A percentile compares a stretch with the other conserved stretches of the same genome.
Evolutionary conservation across 2,329 filamentous ascomycete genomes (phyloP).

Genomic region (Trichoderma gracile): DNA sequence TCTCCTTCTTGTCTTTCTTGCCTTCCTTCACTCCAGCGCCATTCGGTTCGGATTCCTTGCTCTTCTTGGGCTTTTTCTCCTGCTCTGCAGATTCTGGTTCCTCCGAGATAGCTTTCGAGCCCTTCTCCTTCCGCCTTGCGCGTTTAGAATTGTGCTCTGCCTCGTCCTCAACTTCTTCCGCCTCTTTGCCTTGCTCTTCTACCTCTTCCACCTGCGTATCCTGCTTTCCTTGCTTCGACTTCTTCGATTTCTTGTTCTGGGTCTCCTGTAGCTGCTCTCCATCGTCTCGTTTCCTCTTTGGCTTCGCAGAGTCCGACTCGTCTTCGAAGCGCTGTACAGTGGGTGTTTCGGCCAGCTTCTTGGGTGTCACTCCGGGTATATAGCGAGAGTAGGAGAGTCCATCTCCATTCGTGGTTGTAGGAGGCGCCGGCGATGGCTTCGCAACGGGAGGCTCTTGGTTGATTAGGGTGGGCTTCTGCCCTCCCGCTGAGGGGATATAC

Average conservation of each 20-base stretch:
- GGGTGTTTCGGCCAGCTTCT: constrained; percentile 18
- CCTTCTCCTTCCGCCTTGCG: constrained; percentile 31
- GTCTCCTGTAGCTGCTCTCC: constrained; percentile 34
- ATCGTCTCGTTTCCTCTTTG: constrained; percentile 43
- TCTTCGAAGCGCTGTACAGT: constrained; percentile 36
- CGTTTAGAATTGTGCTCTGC: background rate
- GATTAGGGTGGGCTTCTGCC: constrained; percentile 25
- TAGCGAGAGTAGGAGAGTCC: constrained; percentile 45
- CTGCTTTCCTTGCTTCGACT: constrained; percentile 27
- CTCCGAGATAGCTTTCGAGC: constrained; percentile 30
- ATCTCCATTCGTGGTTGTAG: constrained; percentile 26
- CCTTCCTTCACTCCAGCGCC: constrained; percentile 31
- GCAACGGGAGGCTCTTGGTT: constrained; percentile 13
- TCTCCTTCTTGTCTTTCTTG: constrained; percentile 40
- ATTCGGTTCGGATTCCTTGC: constrained; percentile 36
- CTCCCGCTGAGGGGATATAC: constrained; percentile 44
- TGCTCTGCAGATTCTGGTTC: background rate
- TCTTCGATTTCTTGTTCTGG: constrained; percentile 41
- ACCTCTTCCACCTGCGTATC: constrained; percentile 6
- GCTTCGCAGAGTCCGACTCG: constrained; percentile 31
- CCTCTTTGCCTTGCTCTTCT: constrained; percentile 25
- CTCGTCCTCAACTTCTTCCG: constrained; percentile 31
- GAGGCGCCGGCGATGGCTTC: constrained; percentile 8
- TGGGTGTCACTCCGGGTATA: constrained; percentile 38
- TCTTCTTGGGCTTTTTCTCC: constrained; percentile 38